phyloP scores from a whole-genome alignment of 805 yeast species.

The Dipodascopsis uninucleata region DNA sequence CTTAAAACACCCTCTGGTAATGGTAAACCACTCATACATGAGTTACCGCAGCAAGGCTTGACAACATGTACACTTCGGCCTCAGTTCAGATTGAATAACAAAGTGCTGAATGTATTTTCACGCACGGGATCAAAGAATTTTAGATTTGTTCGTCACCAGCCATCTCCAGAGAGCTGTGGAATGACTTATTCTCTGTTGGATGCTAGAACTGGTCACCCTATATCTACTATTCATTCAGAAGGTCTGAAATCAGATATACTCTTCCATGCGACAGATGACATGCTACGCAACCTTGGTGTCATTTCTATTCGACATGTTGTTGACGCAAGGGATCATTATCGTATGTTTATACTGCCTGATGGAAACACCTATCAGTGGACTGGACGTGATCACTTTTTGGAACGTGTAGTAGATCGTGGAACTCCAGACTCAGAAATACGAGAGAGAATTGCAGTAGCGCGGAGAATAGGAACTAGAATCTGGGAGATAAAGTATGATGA shows the following conservation, averaged over 20 bases:
- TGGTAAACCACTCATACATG: conserved; percentile 21
- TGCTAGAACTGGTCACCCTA: conserved; percentile 2
- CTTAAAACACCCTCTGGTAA: neutral
- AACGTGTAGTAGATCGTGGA: conserved; percentile 47
- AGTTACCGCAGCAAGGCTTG: conserved; percentile 21
- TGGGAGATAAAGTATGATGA: conserved; percentile 56
- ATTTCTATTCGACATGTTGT: conserved; percentile 57
- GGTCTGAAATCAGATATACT: conserved; percentile 12
- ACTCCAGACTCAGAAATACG: conserved; percentile 60
- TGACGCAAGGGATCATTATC: conserved; percentile 58
- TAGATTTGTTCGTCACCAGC: conserved; percentile 11
- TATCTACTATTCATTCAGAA: conserved; percentile 11
- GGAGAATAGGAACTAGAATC: conserved; percentile 51
- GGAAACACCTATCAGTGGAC: conserved; percentile 67
- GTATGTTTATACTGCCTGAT: conserved; percentile 58
- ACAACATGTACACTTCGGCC: conserved; percentile 22
- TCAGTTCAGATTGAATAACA: conserved; percentile 19
- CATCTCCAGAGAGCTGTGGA: conserved; percentile 6
- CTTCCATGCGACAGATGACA: conserved; percentile 6
- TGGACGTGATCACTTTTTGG: conserved; percentile 53
- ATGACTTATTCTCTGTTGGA: conserved; percentile 10
- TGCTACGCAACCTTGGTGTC: conserved; percentile 48
- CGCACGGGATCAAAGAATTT: conserved; percentile 15
- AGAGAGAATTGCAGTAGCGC: conserved; percentile 58
- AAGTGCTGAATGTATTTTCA: conserved; percentile 12